Evolutionary conservation across 2,329 filamentous ascomycete species (phyloP).

Genomic region (Colletotrichum graminicola): DNA sequence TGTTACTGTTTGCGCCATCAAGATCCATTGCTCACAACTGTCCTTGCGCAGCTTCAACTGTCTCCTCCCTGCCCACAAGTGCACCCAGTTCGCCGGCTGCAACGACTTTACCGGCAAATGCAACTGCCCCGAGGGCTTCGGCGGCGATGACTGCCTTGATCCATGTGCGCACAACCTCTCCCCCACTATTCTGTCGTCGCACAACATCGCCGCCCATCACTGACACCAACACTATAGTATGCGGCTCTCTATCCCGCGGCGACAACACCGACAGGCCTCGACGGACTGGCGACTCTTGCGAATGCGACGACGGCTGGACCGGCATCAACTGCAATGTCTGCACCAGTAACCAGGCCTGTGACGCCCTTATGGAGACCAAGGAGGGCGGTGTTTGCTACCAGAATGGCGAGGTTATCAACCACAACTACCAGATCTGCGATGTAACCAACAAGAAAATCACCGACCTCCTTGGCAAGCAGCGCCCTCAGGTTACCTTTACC

Average conservation of each 20-base stretch:
- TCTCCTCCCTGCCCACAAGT: constrained; percentile 90
- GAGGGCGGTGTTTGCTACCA: constrained; percentile 92
- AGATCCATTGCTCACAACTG: constrained; percentile 42
- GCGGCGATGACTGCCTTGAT: constrained; percentile 90
- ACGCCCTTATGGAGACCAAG: constrained; percentile 85
- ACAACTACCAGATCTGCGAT: constrained; percentile 98
- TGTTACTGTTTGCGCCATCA: constrained; percentile 1
- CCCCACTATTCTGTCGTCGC: constrained; percentile 12
- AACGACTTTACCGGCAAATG: constrained; percentile 94
- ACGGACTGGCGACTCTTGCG: constrained; percentile 75
- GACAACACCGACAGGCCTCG: constrained; percentile 84
- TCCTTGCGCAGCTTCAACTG: constrained; percentile 86
- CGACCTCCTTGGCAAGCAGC: constrained; percentile 84
- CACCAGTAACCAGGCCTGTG: constrained; percentile 83
- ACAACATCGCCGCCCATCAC: constrained; percentile 22
- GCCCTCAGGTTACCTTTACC: constrained; percentile 94
- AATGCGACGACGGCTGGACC: constrained; percentile 93
- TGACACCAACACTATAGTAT: constrained; percentile 64
- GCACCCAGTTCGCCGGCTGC: constrained; percentile 90
- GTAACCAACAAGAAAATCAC: constrained; percentile 97
- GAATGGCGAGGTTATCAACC: constrained; percentile 88
- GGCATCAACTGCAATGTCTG: constrained; percentile 99
- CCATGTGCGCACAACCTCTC: constrained; percentile 67
- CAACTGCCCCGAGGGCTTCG: constrained; percentile 90
- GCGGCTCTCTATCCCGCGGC: constrained; percentile 87